A percentile compares a stretch with the other conserved stretches of the same genome.
Conservation (phyloP, 306 rosid species). For the Luffa acutangula region DNA sequence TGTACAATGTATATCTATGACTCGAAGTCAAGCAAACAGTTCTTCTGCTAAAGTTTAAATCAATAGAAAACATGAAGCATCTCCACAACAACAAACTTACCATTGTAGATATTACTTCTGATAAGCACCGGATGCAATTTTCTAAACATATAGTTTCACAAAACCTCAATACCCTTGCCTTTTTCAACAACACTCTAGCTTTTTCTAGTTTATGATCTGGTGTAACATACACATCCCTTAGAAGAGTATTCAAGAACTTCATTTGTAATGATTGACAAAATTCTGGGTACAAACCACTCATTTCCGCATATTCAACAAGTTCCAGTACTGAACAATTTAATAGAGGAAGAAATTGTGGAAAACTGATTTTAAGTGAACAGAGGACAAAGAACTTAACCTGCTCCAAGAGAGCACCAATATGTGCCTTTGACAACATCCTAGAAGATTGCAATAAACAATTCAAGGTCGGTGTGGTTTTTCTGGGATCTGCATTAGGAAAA, state of each 20-base stretch:
- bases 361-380: neutral
- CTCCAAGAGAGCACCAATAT: slow-evolving; percentile 49
- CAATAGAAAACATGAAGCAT: neutral
- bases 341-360: neutral
- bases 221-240: slow-evolving; percentile 46
- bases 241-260: slow-evolving; percentile 43
- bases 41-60: neutral
- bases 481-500: slow-evolving; percentile 29
- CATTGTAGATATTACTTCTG: slow-evolving; percentile 46
- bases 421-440: slow-evolving; percentile 34
- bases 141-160: slow-evolving; percentile 28
- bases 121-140: slow-evolving; percentile 58
- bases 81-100: too few relatives aligned
- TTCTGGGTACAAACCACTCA: slow-evolving; percentile 39
- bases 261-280: slow-evolving; percentile 62
- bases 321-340: slow-evolving; percentile 14
- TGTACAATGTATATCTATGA: slow-evolving; percentile 20
- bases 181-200: slow-evolving; percentile 51
- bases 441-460: slow-evolving; percentile 43
- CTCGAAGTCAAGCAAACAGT: slow-evolving; percentile 4
- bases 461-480: slow-evolving; percentile 29
- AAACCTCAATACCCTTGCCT: slow-evolving; percentile 49
- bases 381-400: slow-evolving; percentile 37
- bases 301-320: slow-evolving; percentile 61
- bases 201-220: slow-evolving; percentile 39